Conservation (phyloP, 805 yeast species). For the Myxozyma udenii region DNA sequence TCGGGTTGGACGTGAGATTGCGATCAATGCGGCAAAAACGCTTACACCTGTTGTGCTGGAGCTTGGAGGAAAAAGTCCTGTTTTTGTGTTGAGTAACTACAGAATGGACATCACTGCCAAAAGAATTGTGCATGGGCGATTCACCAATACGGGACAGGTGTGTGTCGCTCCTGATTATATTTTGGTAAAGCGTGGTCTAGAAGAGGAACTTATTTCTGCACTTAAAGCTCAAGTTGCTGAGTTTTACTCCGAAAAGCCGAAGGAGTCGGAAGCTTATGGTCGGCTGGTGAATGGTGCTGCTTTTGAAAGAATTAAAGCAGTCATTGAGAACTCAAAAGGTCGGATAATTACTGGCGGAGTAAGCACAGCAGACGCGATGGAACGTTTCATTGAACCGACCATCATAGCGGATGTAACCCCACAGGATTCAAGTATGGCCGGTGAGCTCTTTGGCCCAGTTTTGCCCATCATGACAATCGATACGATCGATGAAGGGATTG, state of each 20-base stretch:
- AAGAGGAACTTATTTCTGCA: constrained; percentile 49
- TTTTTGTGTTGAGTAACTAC: constrained; percentile 56
- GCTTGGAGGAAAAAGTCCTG: constrained; percentile 94
- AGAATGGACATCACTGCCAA: constrained; percentile 46
- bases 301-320: constrained; percentile 46
- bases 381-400: constrained; percentile 68
- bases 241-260: constrained; percentile 45
- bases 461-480: constrained; percentile 65
- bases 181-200: constrained; percentile 38
- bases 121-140: constrained; percentile 75
- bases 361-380: constrained; percentile 32
- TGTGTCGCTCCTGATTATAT: constrained; percentile 88
- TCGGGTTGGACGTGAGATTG: constrained; percentile 70
- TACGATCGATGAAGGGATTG: constrained; percentile 46
- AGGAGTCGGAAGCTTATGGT: constrained; percentile 46
- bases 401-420: constrained; percentile 60
- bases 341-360: constrained; percentile 34
- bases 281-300: constrained; percentile 61
- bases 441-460: constrained; percentile 82
- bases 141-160: constrained; percentile 81
- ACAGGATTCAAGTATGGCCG: constrained; percentile 68
- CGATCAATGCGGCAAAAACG: constrained; percentile 76
- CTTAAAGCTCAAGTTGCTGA: constrained; percentile 44
- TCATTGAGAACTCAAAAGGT: constrained; percentile 41
- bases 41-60: constrained; percentile 80